Conservation (phyloP, 2,329 filamentous ascomycete species). For the Geoglossum cookeanum region DNA sequence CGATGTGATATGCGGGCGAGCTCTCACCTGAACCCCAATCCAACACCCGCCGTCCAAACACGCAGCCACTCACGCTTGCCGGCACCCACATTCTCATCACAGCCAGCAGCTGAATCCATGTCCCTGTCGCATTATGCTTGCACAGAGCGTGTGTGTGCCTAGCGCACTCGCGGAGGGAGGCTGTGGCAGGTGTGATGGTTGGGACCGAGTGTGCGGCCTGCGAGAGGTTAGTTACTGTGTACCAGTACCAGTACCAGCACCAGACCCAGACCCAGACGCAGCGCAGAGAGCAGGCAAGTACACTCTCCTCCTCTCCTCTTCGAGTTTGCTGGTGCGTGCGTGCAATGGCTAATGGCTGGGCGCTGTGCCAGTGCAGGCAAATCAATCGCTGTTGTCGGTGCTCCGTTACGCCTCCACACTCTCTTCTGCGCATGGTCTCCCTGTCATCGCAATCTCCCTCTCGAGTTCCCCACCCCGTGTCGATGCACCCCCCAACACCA, state of each 20-base stretch:
- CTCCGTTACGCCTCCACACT: neutral
- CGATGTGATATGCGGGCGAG: conserved; percentile 2
- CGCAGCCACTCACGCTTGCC: neutral
- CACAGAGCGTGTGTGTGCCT: neutral
- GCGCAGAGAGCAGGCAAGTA: no score
- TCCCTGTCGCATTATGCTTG: neutral
- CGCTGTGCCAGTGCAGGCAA: neutral
- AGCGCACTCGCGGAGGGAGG: neutral
- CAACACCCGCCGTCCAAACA: neutral
- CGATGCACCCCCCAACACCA: neutral
- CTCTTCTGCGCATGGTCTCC: neutral
- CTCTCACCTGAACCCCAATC: conserved; percentile 1
- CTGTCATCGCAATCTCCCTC: conserved; percentile 2
- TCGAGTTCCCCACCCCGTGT: neutral
- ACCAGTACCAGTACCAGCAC: no score
- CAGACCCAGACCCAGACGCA: no score
- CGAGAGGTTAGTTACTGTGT: no score
- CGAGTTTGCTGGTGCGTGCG: no score
- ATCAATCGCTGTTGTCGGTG: neutral
- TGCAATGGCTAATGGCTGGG: no score
- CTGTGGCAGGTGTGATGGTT: neutral
- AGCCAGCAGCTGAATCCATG: neutral
- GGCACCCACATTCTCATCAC: neutral
- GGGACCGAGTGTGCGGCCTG: no score
- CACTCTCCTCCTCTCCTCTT: no score